These are phyloP conservation scores for Apodospora peruviana DNA, from an alignment of 495 filamentous ascomycete genomes.

Conservation along the genomic window DNA sequence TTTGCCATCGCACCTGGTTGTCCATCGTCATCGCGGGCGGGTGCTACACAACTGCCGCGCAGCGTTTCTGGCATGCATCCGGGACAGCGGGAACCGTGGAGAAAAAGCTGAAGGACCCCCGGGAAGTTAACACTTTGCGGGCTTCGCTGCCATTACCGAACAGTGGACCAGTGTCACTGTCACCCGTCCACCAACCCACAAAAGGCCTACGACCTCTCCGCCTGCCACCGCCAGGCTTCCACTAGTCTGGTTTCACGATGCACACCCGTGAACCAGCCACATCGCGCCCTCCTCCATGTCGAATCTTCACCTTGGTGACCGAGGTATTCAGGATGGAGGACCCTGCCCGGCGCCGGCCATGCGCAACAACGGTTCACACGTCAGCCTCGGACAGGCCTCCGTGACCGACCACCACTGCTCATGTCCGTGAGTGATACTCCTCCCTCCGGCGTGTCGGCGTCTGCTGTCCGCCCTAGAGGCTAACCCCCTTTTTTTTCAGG, in stretches of 20 bases:
- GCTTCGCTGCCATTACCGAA: conserved; percentile 1
- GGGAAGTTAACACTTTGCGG: conserved; percentile 5
- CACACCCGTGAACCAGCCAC: conserved; percentile 25
- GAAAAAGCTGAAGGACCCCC: conserved; percentile 14
- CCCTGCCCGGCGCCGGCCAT: conserved; percentile 14
- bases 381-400: conserved; percentile 16
- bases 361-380: conserved; percentile 14
- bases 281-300: conserved; percentile 28
- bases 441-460: neutral
- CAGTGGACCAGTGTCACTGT: too few species aligned
- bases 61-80: conserved; percentile 9
- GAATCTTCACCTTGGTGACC: conserved; percentile 21
- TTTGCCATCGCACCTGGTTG: conserved; percentile 21
- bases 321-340: conserved; percentile 27
- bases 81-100: conserved; percentile 17
- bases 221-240: conserved; percentile 20
- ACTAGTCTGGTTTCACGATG: conserved; percentile 30
- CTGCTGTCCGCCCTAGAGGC: neutral
- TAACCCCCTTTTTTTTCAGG: conserved; percentile 12
- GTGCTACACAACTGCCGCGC: conserved; percentile 29
- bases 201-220: conserved; percentile 18
- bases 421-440: conserved; percentile 25
- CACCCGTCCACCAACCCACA: conserved; percentile 11
- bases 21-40: conserved; percentile 10
- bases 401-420: conserved; percentile 12